Evolutionary conservation across 441 rosid species (phyloP), one percentile per base, ranked within the genome.

Genomic region (Erodium moschatum): DNA sequence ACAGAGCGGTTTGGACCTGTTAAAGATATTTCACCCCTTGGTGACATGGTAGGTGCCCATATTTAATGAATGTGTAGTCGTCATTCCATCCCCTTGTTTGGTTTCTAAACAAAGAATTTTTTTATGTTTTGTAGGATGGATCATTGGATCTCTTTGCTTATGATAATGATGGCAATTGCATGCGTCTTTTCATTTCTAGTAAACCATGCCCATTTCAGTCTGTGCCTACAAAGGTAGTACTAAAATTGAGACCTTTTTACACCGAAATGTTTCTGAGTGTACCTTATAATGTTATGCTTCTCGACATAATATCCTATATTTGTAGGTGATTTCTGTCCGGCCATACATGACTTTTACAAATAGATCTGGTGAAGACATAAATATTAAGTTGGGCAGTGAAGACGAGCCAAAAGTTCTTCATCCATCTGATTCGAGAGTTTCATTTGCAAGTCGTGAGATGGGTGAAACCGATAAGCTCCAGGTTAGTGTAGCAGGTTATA

Each of bases 281-380:
- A 58, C 29, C 64, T 58, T 58, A 72, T 72, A 58, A 20, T 67
- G 58, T 72, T 69, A 27, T 33, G 48, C 58, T 69, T 20, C 67
- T 69, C 68, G 21, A 72, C 56, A 64, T 2, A 16, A 65, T 54
- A 29, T 69, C 50, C 31, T 5, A 35, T 38, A 72, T 74, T 73
- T 77, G 13, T 78, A 95, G 99, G 91, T 92, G 54, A 87, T 95
- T 79, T 87, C 89, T 70, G 78, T 92, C 72, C 90, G 98, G 33
- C 99, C 99, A 70, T 92, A 86, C 84, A 87, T 92, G 87, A 95
- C 97, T 62, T 92, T 87, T 77, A 92, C 98, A 54, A 95, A 95
- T 68, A 92, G 97, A 79, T 80, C 89, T 44, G 99, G 99, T 67
- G 89, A 83, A 81, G 89, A 92, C 75, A 76, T 95, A 40, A 84